Evolutionary conservation across 1,284 basidiomycete species (phyloP), one percentile per base, ranked within the genome.

Genomic region (Leccinum subrobustum): DNA sequence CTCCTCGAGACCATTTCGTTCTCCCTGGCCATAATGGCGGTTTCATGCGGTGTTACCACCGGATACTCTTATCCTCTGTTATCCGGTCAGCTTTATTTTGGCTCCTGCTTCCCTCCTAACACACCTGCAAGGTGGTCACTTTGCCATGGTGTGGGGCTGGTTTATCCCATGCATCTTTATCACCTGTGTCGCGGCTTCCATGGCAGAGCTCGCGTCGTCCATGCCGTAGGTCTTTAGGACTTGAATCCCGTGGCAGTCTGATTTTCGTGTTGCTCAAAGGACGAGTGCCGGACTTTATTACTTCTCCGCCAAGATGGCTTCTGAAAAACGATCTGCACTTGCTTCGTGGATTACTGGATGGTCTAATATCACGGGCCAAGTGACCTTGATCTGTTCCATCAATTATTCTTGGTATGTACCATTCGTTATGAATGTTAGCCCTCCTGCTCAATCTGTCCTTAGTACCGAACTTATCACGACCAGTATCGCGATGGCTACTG

Each of bases 81-180:
- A 6, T 81, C 83, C 59, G 86, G 86, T 83, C 6, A 54, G 69
- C 18, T 18, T 11, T 6, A 3, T 6, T 8, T 29, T 50, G 8
- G 63, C 2, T 5, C n/a, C 33, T 60, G 51, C n/a, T 52, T 54
- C 4, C 39, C 2, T 44, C 2, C 6, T 18, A 5, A 35, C 55
- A 16, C 48, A 29, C 5, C n/a, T 33, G 27, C 51, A 23, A 81
- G 87, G 86, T 48, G 87, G 87, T 2, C 88, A 89, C 69, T 83
- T 88, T 33, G 87, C 87, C 18, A 84, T 89, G 80, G 81, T 88
- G 3, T 90, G 85, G 74, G 88, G 88, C 6, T 91, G 88, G 88
- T 74, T 88, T 27, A 85, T 90, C 60, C 86, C 87, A 1, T 81
- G 78, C 60, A 73, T 86, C 42, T 88, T 89, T 63, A 85, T 90